Base-by-base conservation (phyloP, 2,329 filamentous ascomycete genomes). In the Penicillium sp. region DNA sequence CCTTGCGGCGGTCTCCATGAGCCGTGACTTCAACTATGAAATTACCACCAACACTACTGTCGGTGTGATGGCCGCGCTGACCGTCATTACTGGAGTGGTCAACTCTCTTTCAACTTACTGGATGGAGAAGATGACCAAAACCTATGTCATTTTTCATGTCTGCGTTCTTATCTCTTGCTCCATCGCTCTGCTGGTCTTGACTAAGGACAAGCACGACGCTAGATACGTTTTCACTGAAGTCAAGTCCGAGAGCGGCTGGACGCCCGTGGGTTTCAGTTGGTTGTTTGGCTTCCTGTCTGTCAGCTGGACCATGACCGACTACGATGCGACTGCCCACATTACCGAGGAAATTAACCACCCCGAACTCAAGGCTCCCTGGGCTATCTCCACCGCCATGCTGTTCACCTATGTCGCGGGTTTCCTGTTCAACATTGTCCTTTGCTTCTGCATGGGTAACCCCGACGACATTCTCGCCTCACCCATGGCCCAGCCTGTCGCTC, bases 211-310 rank as follows among this genome's bases (percentile, higher is more conserved):
- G 68, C 82, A 86, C 67, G 69, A 74, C 55, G 79, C 83, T 14
- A 70, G 71, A 20, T 86, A 84, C 63, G 84, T 83, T 39, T 86
- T 86, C 67, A 85, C 83, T 7, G 67, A 85, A 54, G 77, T 85
- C 53, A 76, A 82, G 47, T 76, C 81, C 2, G 72, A 71, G 25
- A 83, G 81, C 0, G 84, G 84, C 38, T 87, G 84, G 84, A 75
- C 67, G 0, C 83, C 83, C 0, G 72, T 78, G 2, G 84, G 83
- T 22, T 86, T 82, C 70, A 82, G 81, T 3, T 86, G 84, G 68
- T 68, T 86, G n/a, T 86, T 86, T 60, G 84, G 84, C n/a, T 86
- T 85, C 68, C 73, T 87, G 28, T 83, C 82, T 1, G 84, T 85
- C 39, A 81, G 80, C 20, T 87, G 84, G 84, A 86, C 83, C 55